These are phyloP conservation scores for Lasiodiplodia gonubiensis DNA, from an alignment of 2,329 filamentous ascomycete species.

Conservation along the genomic window DNA sequence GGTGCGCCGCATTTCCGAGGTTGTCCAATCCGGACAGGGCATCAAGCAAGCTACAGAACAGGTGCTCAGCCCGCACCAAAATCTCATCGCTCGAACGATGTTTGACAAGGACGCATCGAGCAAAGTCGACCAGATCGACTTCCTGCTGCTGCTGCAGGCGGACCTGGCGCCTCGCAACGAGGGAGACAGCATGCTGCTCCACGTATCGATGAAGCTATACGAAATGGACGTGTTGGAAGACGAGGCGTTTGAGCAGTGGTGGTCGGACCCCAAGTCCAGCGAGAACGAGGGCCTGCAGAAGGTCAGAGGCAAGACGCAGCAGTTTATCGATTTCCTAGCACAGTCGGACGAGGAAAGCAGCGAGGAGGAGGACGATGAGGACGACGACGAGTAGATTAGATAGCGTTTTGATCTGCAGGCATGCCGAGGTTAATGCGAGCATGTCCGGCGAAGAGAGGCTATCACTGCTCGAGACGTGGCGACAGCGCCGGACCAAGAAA, in stretches of 20 bases:
- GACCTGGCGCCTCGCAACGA: constrained; percentile 72
- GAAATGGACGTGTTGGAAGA: constrained; percentile 85
- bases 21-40: constrained; percentile 57
- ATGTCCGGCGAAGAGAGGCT: not conserved
- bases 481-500: not conserved
- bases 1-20: constrained; percentile 77
- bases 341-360: constrained; percentile 70
- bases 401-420: constrained; percentile 1
- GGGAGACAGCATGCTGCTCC: constrained; percentile 73
- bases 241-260: constrained; percentile 88
- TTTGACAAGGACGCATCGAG: constrained; percentile 59
- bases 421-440: constrained; percentile 6
- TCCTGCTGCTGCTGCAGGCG: constrained; percentile 80
- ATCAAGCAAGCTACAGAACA: constrained; percentile 49
- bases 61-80: constrained; percentile 59
- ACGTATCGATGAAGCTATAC: constrained; percentile 83
- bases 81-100: constrained; percentile 64
- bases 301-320: constrained; percentile 74
- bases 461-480: not conserved
- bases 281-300: constrained; percentile 71
- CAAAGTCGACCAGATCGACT: constrained; percentile 79
- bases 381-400: constrained; percentile 30
- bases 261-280: constrained; percentile 73
- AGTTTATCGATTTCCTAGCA: constrained; percentile 78
- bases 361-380: constrained; percentile 57